Evolutionary conservation across 2,329 filamentous ascomycete species (phyloP).

Genomic region (Colletotrichum sp.): DNA sequence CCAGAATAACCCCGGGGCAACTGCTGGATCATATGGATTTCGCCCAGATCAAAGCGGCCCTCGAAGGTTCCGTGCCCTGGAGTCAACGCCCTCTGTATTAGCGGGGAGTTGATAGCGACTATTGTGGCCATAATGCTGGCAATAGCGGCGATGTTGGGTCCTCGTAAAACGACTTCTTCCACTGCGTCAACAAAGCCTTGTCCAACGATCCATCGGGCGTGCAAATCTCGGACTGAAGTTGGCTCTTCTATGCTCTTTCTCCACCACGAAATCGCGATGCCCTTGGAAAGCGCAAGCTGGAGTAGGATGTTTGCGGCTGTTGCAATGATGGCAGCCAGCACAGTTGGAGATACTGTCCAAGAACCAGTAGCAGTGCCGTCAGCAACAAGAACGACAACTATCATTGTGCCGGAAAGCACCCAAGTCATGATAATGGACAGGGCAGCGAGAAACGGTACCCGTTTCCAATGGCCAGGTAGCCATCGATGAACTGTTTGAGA

Average conservation of each 20-base stretch:
- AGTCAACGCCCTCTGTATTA: not conserved
- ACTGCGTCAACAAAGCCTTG: not conserved
- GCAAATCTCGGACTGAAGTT: not conserved
- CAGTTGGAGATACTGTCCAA: not conserved
- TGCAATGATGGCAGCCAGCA: not conserved
- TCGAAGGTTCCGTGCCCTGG: not conserved
- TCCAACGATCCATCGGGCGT: not conserved
- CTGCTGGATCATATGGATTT: not conserved
- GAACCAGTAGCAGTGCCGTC: not conserved
- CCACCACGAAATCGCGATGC: not conserved
- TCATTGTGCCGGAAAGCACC: not conserved
- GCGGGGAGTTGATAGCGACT: not conserved
- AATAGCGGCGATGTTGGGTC: not conserved
- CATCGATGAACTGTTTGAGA: not conserved
- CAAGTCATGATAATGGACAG: not conserved
- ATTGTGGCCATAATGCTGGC: not conserved
- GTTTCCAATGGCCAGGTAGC: not conserved
- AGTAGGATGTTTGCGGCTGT: not conserved
- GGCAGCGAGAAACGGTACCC: not conserved
- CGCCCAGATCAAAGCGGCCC: not conserved
- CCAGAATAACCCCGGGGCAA: not conserved
- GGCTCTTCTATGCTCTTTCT: not conserved
- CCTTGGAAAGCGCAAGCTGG: not conserved
- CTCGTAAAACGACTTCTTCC: not conserved
- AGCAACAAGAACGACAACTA: not conserved